Conservation (phyloP, 768 basidiomycete genomes). For the Rhizopogon roseolus region DNA sequence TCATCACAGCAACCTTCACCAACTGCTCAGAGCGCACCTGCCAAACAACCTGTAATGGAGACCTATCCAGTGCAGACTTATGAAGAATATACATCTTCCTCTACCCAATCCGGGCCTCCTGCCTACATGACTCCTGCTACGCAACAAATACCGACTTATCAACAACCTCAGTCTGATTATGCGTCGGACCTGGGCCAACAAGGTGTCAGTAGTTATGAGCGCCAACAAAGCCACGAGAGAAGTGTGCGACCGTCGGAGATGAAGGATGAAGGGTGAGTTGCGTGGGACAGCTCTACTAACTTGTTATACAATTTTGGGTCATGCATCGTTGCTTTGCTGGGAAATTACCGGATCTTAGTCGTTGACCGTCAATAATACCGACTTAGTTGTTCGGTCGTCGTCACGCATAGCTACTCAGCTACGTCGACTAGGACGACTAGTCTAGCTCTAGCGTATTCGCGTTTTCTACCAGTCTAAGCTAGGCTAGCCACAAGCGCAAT, state of each 20-base stretch:
- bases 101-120: conserved; percentile 19
- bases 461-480: conserved; percentile 74
- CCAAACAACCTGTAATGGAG: conserved; percentile 10
- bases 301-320: background rate
- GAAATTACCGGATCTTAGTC: conserved; percentile 22
- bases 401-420: conserved; percentile 42
- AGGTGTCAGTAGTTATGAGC: conserved; percentile 36
- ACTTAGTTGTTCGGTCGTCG: conserved; percentile 39
- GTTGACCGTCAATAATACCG: conserved; percentile 19
- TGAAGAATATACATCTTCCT: conserved; percentile 11
- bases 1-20: conserved; percentile 13
- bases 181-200: conserved; percentile 20
- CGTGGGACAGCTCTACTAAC: background rate
- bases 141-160: conserved; percentile 78
- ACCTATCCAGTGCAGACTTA: conserved; percentile 4
- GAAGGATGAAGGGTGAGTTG: conserved; percentile 97
- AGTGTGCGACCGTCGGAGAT: conserved; percentile 82
- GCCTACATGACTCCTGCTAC: conserved; percentile 41
- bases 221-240: conserved; percentile 47
- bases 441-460: conserved; percentile 72
- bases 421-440: conserved; percentile 58
- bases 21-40: conserved; percentile 3
- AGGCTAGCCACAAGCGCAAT: conserved; percentile 52
- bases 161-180: conserved; percentile 58
- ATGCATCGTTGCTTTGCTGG: conserved; percentile 12